A percentile compares a stretch with the other conserved stretches of the same genome.
These are phyloP conservation scores for Scheffersomyces cryptocercus DNA, from an alignment of 1,139 yeast species.

Conservation along the genomic window DNA sequence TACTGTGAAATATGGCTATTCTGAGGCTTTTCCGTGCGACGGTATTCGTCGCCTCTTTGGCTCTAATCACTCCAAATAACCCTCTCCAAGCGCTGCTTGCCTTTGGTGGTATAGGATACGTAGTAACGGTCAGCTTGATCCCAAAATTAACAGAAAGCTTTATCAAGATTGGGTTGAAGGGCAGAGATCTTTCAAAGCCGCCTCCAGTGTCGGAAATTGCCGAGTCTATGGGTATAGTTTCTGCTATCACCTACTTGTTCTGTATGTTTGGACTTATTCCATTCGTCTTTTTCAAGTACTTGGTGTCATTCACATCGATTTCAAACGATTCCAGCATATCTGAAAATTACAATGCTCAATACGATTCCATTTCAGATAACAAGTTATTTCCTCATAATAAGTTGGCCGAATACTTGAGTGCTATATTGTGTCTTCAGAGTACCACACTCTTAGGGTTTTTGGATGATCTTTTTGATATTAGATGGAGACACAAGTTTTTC, in stretches of 20 bases:
- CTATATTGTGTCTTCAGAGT: slow-evolving; percentile 78
- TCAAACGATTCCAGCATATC: slow-evolving; percentile 38
- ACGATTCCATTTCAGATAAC: slow-evolving; percentile 29
- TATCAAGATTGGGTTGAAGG: slow-evolving; percentile 75
- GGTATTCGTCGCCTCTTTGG: slow-evolving; percentile 9
- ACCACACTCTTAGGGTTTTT: slow-evolving; percentile 86
- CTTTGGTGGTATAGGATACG: slow-evolving; percentile 66
- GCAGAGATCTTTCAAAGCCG: slow-evolving; percentile 77
- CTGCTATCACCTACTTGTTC: slow-evolving; percentile 79
- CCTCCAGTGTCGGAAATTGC: slow-evolving; percentile 66
- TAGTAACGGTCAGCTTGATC: slow-evolving; percentile 57
- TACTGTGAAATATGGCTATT: not conserved
- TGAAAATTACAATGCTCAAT: slow-evolving; percentile 37
- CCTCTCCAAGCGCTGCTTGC: slow-evolving; percentile 59
- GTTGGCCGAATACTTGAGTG: slow-evolving; percentile 83
- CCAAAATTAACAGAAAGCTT: slow-evolving; percentile 71
- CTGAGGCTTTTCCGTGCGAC: slow-evolving; percentile 6
- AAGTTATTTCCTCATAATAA: slow-evolving; percentile 78
- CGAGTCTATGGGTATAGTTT: slow-evolving; percentile 87
- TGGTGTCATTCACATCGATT: slow-evolving; percentile 52
- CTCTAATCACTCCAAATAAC: slow-evolving; percentile 17
- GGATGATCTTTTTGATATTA: slow-evolving; percentile 90
- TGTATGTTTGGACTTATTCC: slow-evolving; percentile 87
- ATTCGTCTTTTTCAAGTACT: slow-evolving; percentile 78
- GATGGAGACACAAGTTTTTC: slow-evolving; percentile 97